Evolutionary conservation across 2,329 filamentous ascomycete species (phyloP), one percentile per base, ranked within the genome.

Genomic region (Chrysosporium keratinophilum): DNA sequence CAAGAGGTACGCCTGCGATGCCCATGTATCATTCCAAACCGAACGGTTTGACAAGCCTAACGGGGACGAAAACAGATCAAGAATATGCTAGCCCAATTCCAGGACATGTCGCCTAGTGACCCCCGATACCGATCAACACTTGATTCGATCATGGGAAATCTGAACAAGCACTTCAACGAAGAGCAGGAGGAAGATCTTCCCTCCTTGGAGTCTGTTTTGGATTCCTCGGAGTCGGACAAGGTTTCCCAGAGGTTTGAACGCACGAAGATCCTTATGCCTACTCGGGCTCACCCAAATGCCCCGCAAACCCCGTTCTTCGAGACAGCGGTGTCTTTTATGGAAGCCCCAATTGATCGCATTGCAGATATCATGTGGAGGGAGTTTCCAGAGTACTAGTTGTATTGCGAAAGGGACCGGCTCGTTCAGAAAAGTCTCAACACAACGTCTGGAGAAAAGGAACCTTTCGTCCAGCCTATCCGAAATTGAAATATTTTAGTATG

Each of bases 321-420:
- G 69, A 77, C 74, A 0, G 76, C 71, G 0, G 73, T 72, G 57
- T 78, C 77, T 0, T 60, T 82, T 15, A 54, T 82, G 65, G 65
- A 76, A 0, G 77, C 78, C 3, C 79, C 79, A 0, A 67, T 82
- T 20, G 80, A 82, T 60, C 73, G 71, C 47, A 57, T 83, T 39
- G 66, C 66, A 28, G 78, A 82, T 61, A 52, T 79, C 28, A 77
- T 80, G 59, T 52, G 50, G 50, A 66, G 74, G 34, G 76, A 74
- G 59, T 82, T 78, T 57, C 77, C 76, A 17, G 54, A 58, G 41
- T 28, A 53, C 34, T 44, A 46, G 35, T 28, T 7, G 23, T 28
- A 28, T 7, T n/a, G 14, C 31, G 6, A n/a, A 12, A 28, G 43
- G 9, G 45, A 6, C 2, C 5, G 20, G 15, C 3, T 2, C 2